Percentiles rank a stretch among this genome's conserved stretches.
These are phyloP conservation scores for Pichia sp. DNA, from an alignment of 1,139 yeast species.

Conservation along the genomic window DNA sequence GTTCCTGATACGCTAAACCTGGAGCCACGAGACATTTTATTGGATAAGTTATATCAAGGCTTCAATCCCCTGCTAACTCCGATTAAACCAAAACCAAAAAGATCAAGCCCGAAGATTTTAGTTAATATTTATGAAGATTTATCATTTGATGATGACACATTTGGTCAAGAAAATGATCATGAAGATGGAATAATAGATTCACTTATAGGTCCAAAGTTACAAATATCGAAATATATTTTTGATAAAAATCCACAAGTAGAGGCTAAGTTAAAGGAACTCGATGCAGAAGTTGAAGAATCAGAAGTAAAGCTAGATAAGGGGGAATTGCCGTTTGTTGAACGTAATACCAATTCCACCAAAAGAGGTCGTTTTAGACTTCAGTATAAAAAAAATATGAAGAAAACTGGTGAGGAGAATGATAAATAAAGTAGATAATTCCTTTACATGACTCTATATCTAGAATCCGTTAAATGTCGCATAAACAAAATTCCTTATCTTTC, in stretches of 20 bases:
- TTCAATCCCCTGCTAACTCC: constrained; percentile 30
- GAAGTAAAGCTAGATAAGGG: not conserved
- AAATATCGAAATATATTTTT: constrained; percentile 16
- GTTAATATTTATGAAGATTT: constrained; percentile 15
- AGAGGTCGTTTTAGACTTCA: constrained; percentile 11
- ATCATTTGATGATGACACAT: constrained; percentile 12
- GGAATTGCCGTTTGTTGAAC: not conserved
- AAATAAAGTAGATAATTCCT: not conserved
- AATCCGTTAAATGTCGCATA: not conserved
- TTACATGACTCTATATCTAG: not conserved
- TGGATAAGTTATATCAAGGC: constrained; percentile 30
- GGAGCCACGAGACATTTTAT: constrained; percentile 27
- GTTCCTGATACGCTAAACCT: constrained; percentile 29
- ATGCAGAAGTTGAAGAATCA: not conserved
- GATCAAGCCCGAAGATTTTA: constrained; percentile 9
- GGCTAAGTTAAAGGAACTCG: constrained; percentile 10
- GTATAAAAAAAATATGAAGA: constrained; percentile 7
- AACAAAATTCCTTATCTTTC: not conserved
- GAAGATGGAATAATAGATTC: constrained; percentile 10
- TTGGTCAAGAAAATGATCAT: not conserved
- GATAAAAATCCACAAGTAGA: constrained; percentile 17
- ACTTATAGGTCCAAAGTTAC: constrained; percentile 14
- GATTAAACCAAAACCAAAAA: constrained; percentile 22
- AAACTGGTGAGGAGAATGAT: not conserved
- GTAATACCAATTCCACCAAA: not conserved